Evolutionary conservation across 2,329 filamentous ascomycete genomes (phyloP), one percentile per base, ranked within the genome.

Genomic region (Lachnellula cervina): DNA sequence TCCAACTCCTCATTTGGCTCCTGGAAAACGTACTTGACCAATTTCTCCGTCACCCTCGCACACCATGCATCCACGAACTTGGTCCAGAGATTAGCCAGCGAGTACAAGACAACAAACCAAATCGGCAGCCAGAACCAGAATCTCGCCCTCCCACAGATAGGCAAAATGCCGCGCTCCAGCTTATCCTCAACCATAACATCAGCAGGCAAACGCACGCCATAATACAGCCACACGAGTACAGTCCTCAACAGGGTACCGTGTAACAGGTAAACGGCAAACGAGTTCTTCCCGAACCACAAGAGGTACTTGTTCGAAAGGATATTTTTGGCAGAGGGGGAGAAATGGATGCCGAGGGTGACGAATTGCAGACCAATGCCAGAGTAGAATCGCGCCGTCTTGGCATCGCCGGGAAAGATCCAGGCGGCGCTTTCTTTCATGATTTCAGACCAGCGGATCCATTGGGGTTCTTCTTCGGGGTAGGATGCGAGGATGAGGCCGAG

Each of bases 241-340:
- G 77, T 80, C 55, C 83, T 79, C 62, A 86, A 77, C 32, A 86
- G 73, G 0, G 79, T 77, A 43, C 83, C 83, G 68, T 87, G 83
- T 19, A 86, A 70, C 6, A 87, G 75, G 63, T 86, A 86, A 14
- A 87, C 80, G 1, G 83, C 81, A 63, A 86, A 86, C 45, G 80
- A 83, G 70, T 85, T 79, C 64, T 80, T 80, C 45, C 83, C 83
- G 13, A 86, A 76, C 77, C 82, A 86, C 45, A 83, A 74, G 44
- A 86, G 77, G 53, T 77, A 74, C 34, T 76, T 76, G 56, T 77
- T 77, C 4, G 80, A 80, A 2, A 86, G 74, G 0, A 79, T 61
- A 50, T 74, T 75, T 58, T 82, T 81, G 32, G 79, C 70, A 28
- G 70, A 67, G 1, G 75, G 74, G 0, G 77, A 81, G 62, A 81